Evolutionary conservation across 1,284 basidiomycete species (phyloP), one percentile per base, ranked within the genome.

Genomic region (Mycena sp.): DNA sequence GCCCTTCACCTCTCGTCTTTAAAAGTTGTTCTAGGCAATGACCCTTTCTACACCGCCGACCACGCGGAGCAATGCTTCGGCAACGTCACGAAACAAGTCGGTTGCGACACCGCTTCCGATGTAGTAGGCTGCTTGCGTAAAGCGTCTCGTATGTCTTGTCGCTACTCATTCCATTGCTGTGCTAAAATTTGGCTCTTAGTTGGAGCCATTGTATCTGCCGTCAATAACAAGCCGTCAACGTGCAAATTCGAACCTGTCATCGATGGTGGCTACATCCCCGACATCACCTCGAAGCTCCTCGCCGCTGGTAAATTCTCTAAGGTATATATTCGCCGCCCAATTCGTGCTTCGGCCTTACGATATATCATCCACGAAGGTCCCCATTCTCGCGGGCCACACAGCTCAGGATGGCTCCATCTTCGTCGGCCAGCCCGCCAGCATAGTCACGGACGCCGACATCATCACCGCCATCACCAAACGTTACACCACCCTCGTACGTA

Each of bases 401-500:
- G 65, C 65, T 14, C 65, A 67, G 38, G 65, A 67, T 17, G 65
- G 62, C 19, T 64, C 65, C 16, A 67, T 67, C 58, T 67, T 67
- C 51, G 51, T 67, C 44, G 65, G 65, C 35, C 45, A 21, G 4
- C 46, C 46, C 12, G 16, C n/a, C 16, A 32, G 40, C 11, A 56
- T 67, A 7, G 19, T 25, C 4, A 67, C 65, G 12, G 65, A 67
- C 45, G 45, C 28, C 7, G 51, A 67, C 19, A 59, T 67, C 21
- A 51, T 61, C 29, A 48, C 21, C 10, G 51, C 65, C 6, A 32
- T 67, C 19, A 38, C 55, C 29, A 64, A 64, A 14, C 65, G 65
- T 2, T 67, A 67, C 26, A 53, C 65, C 11, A n/a, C 1, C 9
- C 29, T 67, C 41, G 65, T 67, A 25, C 14, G 53, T 12, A 4